phyloP scores from a whole-genome alignment of 768 basidiomycete genomes.

The Boletus barrowsii region DNA sequence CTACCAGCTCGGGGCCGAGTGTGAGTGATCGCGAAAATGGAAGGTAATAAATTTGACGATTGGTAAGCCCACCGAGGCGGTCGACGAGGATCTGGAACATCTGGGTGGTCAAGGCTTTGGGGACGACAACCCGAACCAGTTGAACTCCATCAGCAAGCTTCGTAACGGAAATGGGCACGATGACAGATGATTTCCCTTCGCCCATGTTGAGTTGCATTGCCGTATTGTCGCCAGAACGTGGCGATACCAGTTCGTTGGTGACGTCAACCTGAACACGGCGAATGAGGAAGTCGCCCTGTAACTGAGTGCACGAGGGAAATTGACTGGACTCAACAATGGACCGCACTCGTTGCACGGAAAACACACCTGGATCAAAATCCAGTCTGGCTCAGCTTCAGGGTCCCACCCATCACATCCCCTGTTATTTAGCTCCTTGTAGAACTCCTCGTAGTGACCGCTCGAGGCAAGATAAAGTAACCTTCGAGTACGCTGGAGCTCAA shows the following conservation, averaged over 20 bases:
- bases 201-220: constrained; percentile 42
- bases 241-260: constrained; percentile 44
- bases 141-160: constrained; percentile 42
- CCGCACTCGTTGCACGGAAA: too few relatives aligned
- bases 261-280: constrained; percentile 26
- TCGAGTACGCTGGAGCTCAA: constrained; percentile 35
- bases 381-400: constrained; percentile 31
- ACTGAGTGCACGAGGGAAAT: too few relatives aligned
- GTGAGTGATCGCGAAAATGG: constrained; percentile 44
- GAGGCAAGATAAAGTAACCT: constrained; percentile 27
- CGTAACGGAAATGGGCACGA: constrained; percentile 42
- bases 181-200: constrained; percentile 24
- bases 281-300: constrained; percentile 10
- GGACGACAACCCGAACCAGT: constrained; percentile 15
- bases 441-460: constrained; percentile 24
- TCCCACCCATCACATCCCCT: constrained; percentile 16
- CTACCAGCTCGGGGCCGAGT: constrained; percentile 13
- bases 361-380: constrained; percentile 43
- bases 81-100: constrained; percentile 46
- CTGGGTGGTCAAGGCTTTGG: constrained; percentile 42
- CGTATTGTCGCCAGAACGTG: constrained; percentile 33
- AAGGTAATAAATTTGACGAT: constrained; percentile 43
- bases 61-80: constrained; percentile 40
- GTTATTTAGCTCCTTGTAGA: constrained; percentile 24
- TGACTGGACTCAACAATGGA: too few relatives aligned